Percentiles rank a stretch among this genome's conserved stretches.
Conservation (phyloP, 1,284 basidiomycete species). For the Cystobasidiaceae sp. region DNA sequence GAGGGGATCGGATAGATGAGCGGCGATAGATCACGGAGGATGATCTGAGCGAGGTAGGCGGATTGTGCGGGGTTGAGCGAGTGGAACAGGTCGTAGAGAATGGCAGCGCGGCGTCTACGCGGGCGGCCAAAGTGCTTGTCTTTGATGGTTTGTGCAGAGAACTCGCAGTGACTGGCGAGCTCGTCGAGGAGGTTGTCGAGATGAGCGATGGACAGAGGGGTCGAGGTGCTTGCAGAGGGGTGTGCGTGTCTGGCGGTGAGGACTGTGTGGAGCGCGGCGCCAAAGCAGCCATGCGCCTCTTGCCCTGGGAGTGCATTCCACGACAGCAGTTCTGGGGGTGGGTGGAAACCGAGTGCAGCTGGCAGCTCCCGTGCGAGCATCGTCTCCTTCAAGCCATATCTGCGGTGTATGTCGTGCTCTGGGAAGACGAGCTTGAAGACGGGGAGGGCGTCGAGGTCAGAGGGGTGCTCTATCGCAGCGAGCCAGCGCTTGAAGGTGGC, state of each 20-base stretch:
- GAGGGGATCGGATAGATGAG: conserved; percentile 63
- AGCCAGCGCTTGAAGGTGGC: conserved; percentile 5
- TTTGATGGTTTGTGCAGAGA: conserved; percentile 51
- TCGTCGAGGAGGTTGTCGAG: conserved; percentile 66
- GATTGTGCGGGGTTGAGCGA: conserved; percentile 58
- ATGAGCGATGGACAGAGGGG: conserved; percentile 43
- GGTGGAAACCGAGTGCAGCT: conserved; percentile 53
- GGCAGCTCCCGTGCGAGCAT: conserved; percentile 58
- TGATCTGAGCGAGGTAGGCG: conserved; percentile 68
- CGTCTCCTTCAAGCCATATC: conserved; percentile 68
- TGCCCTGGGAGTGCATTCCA: conserved; percentile 50
- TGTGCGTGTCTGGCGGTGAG: conserved; percentile 43
- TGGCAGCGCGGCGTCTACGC: conserved; percentile 48
- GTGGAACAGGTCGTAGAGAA: conserved; percentile 57
- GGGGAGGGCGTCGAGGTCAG: conserved; percentile 41
- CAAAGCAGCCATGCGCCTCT: conserved; percentile 67
- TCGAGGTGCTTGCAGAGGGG: conserved; percentile 12
- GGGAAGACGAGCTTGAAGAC: conserved; percentile 74
- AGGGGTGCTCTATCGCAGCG: conserved; percentile 16
- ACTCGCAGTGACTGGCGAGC: conserved; percentile 62
- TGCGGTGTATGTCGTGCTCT: conserved; percentile 63
- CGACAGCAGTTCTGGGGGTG: background rate
- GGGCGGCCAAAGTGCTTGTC: conserved; percentile 18
- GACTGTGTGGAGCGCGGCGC: conserved; percentile 58
- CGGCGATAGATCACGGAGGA: conserved; percentile 74